Base-by-base conservation (phyloP, 495 filamentous ascomycete genomes). In the Aspergillus cavernicola region DNA sequence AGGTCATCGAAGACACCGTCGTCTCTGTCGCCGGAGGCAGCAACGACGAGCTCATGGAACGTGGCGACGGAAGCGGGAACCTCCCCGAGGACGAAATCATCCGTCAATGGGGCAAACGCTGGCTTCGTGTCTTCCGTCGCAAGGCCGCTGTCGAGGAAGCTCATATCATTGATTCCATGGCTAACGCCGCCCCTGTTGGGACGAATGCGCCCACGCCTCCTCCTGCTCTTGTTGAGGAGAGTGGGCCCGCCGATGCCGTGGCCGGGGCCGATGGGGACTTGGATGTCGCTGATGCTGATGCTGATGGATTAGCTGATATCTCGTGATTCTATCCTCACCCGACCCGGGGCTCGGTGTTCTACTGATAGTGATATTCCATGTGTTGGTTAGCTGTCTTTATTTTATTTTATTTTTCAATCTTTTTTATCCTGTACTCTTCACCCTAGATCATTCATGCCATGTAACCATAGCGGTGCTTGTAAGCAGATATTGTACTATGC, bases 101-200 rank as follows among this genome's bases (percentile, higher is more conserved):
- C 39, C 80, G 82, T 55, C 80, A 80, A 51, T 97, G 92, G 93
- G 92, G 85, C 3, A 79, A 81, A 64, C 76, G 89, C 15, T 98
- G 93, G 93, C 70, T 90, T 39, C 79, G 86, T 36, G 92, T 92
- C 2, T 96, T 95, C 64, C 75, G 84, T 52, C 73, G 93, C 18
- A 88, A 90, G 70, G 80, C 81, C 53, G 87, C 84, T 15, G 89
- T 97, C 40, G 90, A 96, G 70, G 91, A 96, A 71, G 73, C 83
- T 1, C 79, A 73, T 56, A 72, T 79, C 33, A 53, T 57, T 28
- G 76, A 75, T 50, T 68, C 69, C 31, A 57, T 79, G 59, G 56
- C 60, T 16, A 52, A 62, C 43, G 72, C 72, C 6, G 67, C 60
- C 12, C 69, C 70, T 0, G 58, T 75, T 18, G 72, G 72, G 6